Evolutionary conservation across 495 filamentous ascomycete genomes (phyloP), one percentile per base, ranked within the genome.

Genomic region (Chaetomium tenue): DNA sequence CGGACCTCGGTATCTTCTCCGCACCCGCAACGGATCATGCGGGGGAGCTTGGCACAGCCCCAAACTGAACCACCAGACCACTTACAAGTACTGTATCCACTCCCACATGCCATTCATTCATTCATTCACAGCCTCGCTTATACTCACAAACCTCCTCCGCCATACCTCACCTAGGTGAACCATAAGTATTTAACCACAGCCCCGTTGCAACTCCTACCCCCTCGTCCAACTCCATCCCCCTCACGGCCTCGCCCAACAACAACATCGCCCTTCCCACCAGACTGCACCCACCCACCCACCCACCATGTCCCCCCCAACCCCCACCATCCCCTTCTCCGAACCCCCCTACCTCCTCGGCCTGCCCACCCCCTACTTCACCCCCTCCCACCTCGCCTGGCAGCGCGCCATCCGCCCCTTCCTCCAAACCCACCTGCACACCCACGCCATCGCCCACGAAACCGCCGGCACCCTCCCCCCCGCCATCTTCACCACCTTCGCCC

Each of bases 271-370:
- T n/a, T n/a, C n/a, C n/a, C n/a, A n/a, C n/a, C n/a, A n/a, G n/a
- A n/a, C n/a, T n/a, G n/a, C n/a, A n/a, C n/a, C n/a, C n/a, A n/a
- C n/a, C n/a, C n/a, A n/a, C n/a, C n/a, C n/a, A n/a, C 22, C 3
- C 25, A 5, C 51, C 11, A 15, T 6, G 12, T 12, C 37, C 39
- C 37, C 20, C 20, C 22, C 23, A 57, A 26, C 51, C 51, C 67
- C 26, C 60, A 30, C 61, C 25, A 59, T 90, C 60, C 89, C 89
- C 53, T 91, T 92, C 79, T 86, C 87, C 3, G 88, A 91, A 59
- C 89, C 89, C 2, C 86, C 89, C 0, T 91, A 86, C 74, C 79
- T 91, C 54, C 79, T 79, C 70, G 86, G 86, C 37, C 82, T 90
- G 7, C 89, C 88, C 3, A 89, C 86, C 2, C 84, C 89, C 23